Evolutionary conservation across 2,329 filamentous ascomycete species (phyloP), one percentile per base, ranked within the genome.

Genomic region (Microdochium paspali): DNA sequence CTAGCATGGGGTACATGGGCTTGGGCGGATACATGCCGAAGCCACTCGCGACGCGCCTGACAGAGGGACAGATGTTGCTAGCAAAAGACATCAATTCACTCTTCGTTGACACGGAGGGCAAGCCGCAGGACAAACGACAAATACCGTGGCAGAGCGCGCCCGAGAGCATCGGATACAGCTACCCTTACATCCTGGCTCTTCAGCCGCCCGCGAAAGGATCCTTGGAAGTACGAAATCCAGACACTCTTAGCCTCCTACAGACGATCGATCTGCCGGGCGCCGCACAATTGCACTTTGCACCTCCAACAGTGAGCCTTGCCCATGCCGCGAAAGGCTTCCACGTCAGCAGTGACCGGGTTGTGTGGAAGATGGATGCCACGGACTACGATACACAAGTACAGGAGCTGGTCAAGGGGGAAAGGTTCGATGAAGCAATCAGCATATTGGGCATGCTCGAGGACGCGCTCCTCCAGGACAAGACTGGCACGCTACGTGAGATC

Each of bases 41-140:
- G 59, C 94, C 93, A 6, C 74, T 98, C 57, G 88, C 88, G 5
- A 84, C 90, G 5, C 85, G 85, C 55, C 74, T 98, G 12, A 79
- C 81, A 2, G 87, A 94, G 53, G 87, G 87, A 4, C 80, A 96
- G 66, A 80, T 97, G 62, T 69, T 98, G 49, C 74, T 98, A n/a
- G 89, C 91, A n/a, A 95, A 95, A 64, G 93, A 98, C 57, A 89
- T 96, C 58, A 95, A 96, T 63, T 95, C 90, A 1, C 71, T 96
- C 46, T 98, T 98, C 62, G 86, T 95, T 54, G 85, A 93, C 49
- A 79, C 85, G 10, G 77, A 89, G 25, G 93, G 90, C 4, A 90
- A 89, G 55, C 77, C 90, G 0, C 63, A 94, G 28, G 85, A 90
- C 42, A 88, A 87, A 65, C 77, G 85, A 47, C 90, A 97, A 62